Conservation (phyloP, 129 eudicot species). For the Apium graveolens region DNA sequence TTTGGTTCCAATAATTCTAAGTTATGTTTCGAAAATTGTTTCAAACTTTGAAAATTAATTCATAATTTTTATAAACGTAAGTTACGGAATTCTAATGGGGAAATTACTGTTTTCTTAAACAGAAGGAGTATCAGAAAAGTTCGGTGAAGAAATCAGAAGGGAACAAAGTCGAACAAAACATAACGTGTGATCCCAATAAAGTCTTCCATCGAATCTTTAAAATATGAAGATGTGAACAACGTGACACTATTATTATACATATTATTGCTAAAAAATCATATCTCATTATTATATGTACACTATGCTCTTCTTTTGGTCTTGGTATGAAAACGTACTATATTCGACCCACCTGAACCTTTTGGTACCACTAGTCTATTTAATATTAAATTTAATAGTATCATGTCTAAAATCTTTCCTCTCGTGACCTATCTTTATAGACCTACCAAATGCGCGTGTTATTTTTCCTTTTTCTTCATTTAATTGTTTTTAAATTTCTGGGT, state of each 20-base stretch:
- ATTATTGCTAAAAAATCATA: neutral
- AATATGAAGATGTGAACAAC: slow-evolving; percentile 13
- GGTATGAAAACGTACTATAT: neutral
- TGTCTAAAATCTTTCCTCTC: neutral
- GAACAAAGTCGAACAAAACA: neutral
- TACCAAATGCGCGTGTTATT: neutral
- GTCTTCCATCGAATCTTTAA: neutral
- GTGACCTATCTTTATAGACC: slow-evolving; percentile 6
- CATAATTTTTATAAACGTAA: too few relatives aligned
- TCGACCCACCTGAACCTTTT: neutral
- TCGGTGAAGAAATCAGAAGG: neutral
- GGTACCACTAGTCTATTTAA: neutral
- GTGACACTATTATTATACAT: slow-evolving; percentile 1
- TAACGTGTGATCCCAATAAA: slow-evolving; percentile 3
- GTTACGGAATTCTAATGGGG: too few relatives aligned
- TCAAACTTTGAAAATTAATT: too few relatives aligned
- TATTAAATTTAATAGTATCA: neutral
- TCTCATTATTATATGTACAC: neutral
- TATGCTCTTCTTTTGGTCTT: neutral
- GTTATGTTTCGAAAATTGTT: too few relatives aligned
- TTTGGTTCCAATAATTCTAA: too few relatives aligned
- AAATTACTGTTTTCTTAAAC: neutral
- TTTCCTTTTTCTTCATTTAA: neutral
- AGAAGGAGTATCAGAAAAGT: too few relatives aligned
- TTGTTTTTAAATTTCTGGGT: neutral